These are phyloP conservation scores for Pichia nanzhaoensis DNA, from an alignment of 805 yeast genomes.

Conservation along the genomic window DNA sequence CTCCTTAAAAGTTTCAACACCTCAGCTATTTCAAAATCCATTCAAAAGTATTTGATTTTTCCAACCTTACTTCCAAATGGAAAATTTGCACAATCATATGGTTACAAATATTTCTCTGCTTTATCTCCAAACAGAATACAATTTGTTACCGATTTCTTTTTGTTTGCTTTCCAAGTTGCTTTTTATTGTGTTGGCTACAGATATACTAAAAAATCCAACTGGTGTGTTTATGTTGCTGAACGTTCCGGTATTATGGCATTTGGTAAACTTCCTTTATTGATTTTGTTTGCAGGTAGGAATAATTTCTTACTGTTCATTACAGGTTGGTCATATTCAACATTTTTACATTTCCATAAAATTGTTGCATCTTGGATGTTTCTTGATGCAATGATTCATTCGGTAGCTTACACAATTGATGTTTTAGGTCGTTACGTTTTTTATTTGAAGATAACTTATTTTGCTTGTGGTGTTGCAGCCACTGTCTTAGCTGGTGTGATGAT, in stretches of 20 bases:
- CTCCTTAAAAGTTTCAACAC: constrained; percentile 23
- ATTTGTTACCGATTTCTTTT: constrained; percentile 3
- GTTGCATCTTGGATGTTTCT: constrained; percentile 39
- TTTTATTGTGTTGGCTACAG: constrained; percentile 10
- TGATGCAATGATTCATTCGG: constrained; percentile 34
- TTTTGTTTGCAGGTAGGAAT: constrained; percentile 43
- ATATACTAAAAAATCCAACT: constrained; percentile 23
- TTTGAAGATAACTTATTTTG: constrained; percentile 14
- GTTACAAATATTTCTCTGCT: constrained; percentile 13
- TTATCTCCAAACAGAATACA: constrained; percentile 10
- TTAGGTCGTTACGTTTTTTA: constrained; percentile 9
- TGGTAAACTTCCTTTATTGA: constrained; percentile 33
- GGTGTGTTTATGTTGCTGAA: constrained; percentile 22
- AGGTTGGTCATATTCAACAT: constrained; percentile 37
- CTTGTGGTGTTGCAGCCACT: constrained; percentile 37
- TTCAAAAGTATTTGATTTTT: constrained; percentile 30
- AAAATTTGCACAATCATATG: constrained; percentile 13
- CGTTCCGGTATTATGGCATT: constrained; percentile 32
- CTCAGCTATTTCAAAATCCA: constrained; percentile 8
- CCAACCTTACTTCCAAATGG: constrained; percentile 33
- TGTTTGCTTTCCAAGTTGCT: constrained; percentile 8
- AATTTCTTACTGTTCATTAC: constrained; percentile 37
- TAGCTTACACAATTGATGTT: constrained; percentile 15
- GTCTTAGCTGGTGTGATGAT: constrained; percentile 36
- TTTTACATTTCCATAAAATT: constrained; percentile 49